A percentile compares a stretch with the other conserved stretches of the same genome.
Evolutionary conservation across 139 green algal genomes (phyloP).

Genomic region (Picochlorum sp.): DNA sequence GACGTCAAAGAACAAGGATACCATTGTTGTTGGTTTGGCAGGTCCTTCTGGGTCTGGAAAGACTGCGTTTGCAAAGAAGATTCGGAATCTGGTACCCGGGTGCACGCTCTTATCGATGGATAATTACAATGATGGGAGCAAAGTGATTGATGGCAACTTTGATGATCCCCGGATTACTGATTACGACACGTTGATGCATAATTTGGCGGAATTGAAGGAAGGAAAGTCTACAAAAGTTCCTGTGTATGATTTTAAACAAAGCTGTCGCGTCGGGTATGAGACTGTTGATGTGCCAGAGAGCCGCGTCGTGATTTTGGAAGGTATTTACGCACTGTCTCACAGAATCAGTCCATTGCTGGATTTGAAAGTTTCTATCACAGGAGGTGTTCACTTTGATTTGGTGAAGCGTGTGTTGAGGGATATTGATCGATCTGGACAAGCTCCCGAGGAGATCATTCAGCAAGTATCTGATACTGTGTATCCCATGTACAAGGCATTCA

Average conservation of each 20-base stretch:
- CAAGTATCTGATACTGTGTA: constrained; percentile 90
- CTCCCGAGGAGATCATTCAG: constrained; percentile 89
- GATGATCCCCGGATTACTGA: constrained; percentile 93
- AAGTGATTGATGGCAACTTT: constrained; percentile 86
- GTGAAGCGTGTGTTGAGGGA: constrained; percentile 95
- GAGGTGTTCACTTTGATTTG: constrained; percentile 97
- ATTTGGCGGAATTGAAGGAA: constrained; percentile 69
- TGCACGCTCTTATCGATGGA: constrained; percentile 87
- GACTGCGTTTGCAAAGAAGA: constrained; percentile 88
- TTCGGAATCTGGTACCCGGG: constrained; percentile 78
- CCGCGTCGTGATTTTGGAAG: constrained; percentile 87
- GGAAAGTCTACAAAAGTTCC: constrained; percentile 67
- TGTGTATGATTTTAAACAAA: constrained; percentile 94
- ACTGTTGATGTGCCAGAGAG: constrained; percentile 45
- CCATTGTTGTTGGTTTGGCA: constrained; percentile 77
- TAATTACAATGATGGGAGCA: constrained; percentile 93
- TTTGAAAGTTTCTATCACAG: constrained; percentile 77
- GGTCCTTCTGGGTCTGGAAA: constrained; percentile 91
- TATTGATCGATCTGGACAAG: constrained; percentile 82
- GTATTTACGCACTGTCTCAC: constrained; percentile 90
- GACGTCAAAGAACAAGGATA: constrained; percentile 58
- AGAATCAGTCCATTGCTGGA: constrained; percentile 59
- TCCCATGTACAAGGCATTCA: constrained; percentile 98
- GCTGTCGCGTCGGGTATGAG: constrained; percentile 65
- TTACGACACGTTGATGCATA: constrained; percentile 82